Evolutionary conservation across 352 stramenopile genomes (phyloP), one percentile per base, ranked within the genome.

Genomic region (Pythium aquatile): DNA sequence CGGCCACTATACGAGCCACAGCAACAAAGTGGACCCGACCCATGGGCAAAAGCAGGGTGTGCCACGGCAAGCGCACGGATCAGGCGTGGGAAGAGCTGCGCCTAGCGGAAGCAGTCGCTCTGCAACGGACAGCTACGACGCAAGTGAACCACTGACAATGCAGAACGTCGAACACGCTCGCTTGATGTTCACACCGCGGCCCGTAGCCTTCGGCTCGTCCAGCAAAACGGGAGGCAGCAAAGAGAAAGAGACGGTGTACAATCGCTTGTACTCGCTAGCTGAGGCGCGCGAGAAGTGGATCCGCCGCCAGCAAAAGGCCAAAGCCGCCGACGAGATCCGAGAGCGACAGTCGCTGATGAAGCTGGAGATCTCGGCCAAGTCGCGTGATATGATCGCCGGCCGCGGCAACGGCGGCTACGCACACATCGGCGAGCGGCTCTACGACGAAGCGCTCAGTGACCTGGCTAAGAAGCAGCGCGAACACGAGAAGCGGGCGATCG

Each of bases 281-380:
- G 79, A 88, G 54, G 77, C 80, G 7, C 82, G 82, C 48, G 75
- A 88, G 49, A 90, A 91, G 60, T 94, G 85, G 85, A 83, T 89
- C 44, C 66, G 82, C 17, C 79, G 81, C 2, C 80, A 82, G 5
- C 81, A 89, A 57, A 89, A 89, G 71, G 72, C 75, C 24, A 90
- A 91, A 53, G 75, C 79, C 5, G 58, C 76, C 8, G 83, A 92
- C 52, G 72, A 80, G 49, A 72, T 76, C 49, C 66, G 73, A 10
- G 74, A 88, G 54, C 54, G 62, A 1, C 63, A 86, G 57, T 59
- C 78, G 26, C 63, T 72, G 57, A 66, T 67, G 51, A 79, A 75
- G 49, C 66, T 86, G 2, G 63, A 84, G 40, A 82, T 92, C 67
- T 79, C 79, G 11, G 71, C 76, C 47, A 90, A 90, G 64, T 90